Percentiles rank a stretch among this genome's conserved stretches.
These are phyloP conservation scores for Panellus pusillus DNA, from an alignment of 768 basidiomycete species.

Conservation along the genomic window DNA sequence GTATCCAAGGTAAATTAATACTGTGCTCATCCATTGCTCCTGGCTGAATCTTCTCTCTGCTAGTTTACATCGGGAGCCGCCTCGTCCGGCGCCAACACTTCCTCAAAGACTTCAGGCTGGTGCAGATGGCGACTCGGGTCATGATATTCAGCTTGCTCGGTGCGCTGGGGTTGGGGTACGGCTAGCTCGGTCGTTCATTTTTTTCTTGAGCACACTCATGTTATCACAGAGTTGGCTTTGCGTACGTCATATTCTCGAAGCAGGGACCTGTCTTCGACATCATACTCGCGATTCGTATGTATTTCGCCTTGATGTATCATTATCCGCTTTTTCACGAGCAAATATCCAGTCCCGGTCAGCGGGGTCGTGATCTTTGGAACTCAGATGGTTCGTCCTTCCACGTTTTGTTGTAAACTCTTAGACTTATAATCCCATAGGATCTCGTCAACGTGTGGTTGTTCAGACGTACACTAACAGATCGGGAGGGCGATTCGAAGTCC, in stretches of 20 bases:
- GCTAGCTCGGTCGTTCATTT: not conserved
- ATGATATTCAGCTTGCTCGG: slow-evolving; percentile 32
- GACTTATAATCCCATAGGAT: not conserved
- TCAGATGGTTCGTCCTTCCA: slow-evolving; percentile 3
- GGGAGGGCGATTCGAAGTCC: no score
- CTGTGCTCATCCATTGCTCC: not conserved
- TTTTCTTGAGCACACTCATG: not conserved
- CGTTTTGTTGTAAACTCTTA: not conserved
- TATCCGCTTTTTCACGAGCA: not conserved
- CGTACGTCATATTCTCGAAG: slow-evolving; percentile 12
- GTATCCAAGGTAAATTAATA: slow-evolving; percentile 22
- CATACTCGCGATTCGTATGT: slow-evolving; percentile 9
- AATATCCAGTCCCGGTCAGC: slow-evolving; percentile 1
- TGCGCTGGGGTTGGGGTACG: slow-evolving; percentile 28
- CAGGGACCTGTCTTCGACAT: slow-evolving; percentile 17
- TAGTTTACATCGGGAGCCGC: slow-evolving; percentile 27
- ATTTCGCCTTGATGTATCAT: not conserved
- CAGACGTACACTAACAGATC: not conserved
- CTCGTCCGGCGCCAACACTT: slow-evolving; percentile 26
- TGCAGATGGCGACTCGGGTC: slow-evolving; percentile 28
- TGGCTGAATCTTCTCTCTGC: not conserved
- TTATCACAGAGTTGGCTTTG: slow-evolving; percentile 13
- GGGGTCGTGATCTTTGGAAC: slow-evolving; percentile 14
- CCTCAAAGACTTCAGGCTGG: slow-evolving; percentile 4
- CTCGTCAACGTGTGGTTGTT: slow-evolving; percentile 16